phyloP scores from a whole-genome alignment of 257 asterid genomes.

The Cruciata laevipes region DNA sequence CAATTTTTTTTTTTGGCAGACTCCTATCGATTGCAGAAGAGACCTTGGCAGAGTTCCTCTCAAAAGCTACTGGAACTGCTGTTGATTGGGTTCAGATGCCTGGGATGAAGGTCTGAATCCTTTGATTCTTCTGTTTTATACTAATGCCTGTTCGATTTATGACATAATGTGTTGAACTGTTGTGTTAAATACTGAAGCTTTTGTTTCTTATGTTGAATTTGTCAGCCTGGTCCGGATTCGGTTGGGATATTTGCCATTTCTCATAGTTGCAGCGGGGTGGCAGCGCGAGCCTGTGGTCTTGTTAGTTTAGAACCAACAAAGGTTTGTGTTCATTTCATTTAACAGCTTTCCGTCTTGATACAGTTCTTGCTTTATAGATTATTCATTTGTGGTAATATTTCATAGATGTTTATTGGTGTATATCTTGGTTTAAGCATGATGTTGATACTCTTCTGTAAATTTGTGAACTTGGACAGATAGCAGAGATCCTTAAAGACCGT shows the following conservation, averaged over 20 bases:
- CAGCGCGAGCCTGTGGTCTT: constrained; percentile 99
- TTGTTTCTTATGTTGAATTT: constrained; percentile 5
- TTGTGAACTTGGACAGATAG: constrained; percentile 45
- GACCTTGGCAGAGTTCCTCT: constrained; percentile 98
- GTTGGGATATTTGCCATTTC: constrained; percentile 99
- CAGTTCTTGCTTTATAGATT: neutral
- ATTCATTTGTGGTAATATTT: neutral
- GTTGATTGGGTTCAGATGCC: constrained; percentile 99
- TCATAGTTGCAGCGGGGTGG: constrained; percentile 88
- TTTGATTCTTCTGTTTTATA: constrained; percentile 4
- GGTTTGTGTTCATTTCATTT: constrained; percentile 30
- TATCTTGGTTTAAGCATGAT: neutral
- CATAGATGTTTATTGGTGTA: neutral
- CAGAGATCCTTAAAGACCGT: constrained; percentile 97
- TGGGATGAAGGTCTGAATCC: constrained; percentile 86
- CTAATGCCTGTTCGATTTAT: neutral
- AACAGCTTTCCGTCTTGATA: neutral
- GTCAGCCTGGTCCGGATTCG: constrained; percentile 99
- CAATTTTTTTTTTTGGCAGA: constrained; percentile 30
- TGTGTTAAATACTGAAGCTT: constrained; percentile 9
- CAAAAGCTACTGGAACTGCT: constrained; percentile 99
- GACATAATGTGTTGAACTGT: neutral
- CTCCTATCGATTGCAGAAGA: constrained; percentile 97
- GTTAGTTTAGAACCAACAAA: constrained; percentile 91
- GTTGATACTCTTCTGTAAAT: neutral